These are phyloP conservation scores for Penicillium nucicola DNA, from an alignment of 495 filamentous ascomycete genomes.

Conservation along the genomic window DNA sequence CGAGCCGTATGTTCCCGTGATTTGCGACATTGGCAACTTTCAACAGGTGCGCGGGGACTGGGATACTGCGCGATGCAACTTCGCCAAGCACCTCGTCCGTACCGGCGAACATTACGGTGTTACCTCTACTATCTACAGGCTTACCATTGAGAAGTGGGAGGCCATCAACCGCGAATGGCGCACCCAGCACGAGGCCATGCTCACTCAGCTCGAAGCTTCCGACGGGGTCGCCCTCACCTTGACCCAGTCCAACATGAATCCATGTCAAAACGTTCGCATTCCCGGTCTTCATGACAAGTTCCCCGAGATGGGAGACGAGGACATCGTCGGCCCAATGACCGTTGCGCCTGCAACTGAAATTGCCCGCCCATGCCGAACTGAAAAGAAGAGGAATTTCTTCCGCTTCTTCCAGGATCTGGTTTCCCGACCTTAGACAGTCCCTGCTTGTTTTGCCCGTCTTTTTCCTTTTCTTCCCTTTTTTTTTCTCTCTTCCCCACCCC, in stretches of 20 bases:
- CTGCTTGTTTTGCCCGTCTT: background rate
- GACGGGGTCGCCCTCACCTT: conserved; percentile 36
- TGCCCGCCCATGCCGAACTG: conserved; percentile 28
- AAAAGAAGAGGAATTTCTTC: conserved; percentile 46
- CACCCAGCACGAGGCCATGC: conserved; percentile 57
- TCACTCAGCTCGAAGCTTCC: conserved; percentile 37
- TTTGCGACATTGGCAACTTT: conserved; percentile 56
- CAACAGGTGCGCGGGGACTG: conserved; percentile 70
- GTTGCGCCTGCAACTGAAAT: conserved; percentile 35
- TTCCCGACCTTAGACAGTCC: conserved; percentile 24
- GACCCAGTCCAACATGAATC: conserved; percentile 42
- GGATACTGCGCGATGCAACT: conserved; percentile 77
- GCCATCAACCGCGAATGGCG: conserved; percentile 72
- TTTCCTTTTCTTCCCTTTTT: background rate
- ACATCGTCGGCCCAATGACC: conserved; percentile 90
- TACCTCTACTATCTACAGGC: conserved; percentile 76
- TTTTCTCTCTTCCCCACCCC: conserved; percentile 5
- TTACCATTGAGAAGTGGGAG: conserved; percentile 84
- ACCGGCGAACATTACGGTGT: conserved; percentile 83
- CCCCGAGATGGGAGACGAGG: conserved; percentile 79
- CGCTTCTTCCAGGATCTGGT: conserved; percentile 47
- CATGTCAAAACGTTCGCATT: conserved; percentile 51
- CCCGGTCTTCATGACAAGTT: conserved; percentile 75
- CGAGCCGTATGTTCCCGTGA: conserved; percentile 69
- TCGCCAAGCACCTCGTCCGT: conserved; percentile 76